Evolutionary conservation across 306 rosid species (phyloP).

Genomic region (Acmispon strigosus): DNA sequence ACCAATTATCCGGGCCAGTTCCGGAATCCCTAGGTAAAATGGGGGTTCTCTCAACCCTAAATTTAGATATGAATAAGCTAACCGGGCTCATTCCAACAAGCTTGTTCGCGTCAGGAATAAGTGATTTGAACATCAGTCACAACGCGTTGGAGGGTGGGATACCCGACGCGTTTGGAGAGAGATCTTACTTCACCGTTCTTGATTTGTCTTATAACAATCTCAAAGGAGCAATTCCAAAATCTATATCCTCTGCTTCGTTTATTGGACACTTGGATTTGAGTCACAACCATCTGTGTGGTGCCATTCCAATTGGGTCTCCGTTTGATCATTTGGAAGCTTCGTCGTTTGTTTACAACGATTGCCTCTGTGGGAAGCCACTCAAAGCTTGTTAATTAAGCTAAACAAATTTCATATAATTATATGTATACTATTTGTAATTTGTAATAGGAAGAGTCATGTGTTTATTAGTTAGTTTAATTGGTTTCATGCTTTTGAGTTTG

Average conservation of each 20-base stretch:
- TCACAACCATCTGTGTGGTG: constrained; percentile 82
- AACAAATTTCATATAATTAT: not conserved
- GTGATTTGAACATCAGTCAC: constrained; percentile 66
- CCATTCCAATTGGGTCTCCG: constrained; percentile 72
- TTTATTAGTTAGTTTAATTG: not conserved
- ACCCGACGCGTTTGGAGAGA: constrained; percentile 50
- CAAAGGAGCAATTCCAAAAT: constrained; percentile 55
- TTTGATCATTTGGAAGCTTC: constrained; percentile 89
- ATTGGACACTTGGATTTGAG: constrained; percentile 94
- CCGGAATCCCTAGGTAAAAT: constrained; percentile 61
- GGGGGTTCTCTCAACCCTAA: constrained; percentile 67
- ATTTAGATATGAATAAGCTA: constrained; percentile 61
- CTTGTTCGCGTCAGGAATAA: constrained; percentile 47
- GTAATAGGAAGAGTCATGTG: not conserved
- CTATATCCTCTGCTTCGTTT: constrained; percentile 51
- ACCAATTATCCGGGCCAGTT: constrained; percentile 52
- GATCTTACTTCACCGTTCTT: constrained; percentile 69
- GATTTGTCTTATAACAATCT: constrained; percentile 66
- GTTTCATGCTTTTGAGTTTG: not conserved
- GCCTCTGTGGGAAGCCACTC: constrained; percentile 88
- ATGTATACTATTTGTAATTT: constrained; percentile 7
- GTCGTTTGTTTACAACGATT: constrained; percentile 69
- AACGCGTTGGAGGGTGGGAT: constrained; percentile 46
- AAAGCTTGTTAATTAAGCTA: constrained; percentile 40
- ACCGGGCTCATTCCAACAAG: constrained; percentile 51